Evolutionary conservation across 2,329 filamentous ascomycete genomes (phyloP).

Genomic region (Tolypocladium tropicale): DNA sequence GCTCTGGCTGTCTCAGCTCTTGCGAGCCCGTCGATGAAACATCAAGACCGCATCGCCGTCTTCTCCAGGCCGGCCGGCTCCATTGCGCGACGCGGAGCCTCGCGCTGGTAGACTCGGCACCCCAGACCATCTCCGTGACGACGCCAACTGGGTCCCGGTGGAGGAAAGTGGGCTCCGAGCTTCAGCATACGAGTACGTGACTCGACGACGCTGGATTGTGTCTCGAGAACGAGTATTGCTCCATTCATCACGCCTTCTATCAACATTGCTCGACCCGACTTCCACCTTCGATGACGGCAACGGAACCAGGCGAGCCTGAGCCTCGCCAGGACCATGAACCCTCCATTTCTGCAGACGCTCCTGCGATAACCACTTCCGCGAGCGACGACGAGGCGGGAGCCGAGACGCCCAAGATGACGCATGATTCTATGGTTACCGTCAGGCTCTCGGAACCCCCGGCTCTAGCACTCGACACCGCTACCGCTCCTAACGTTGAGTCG

Average conservation of each 20-base stretch:
- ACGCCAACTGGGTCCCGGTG: slow-evolving; percentile 1
- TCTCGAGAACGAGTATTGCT: slow-evolving; percentile 2
- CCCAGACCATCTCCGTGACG: neutral
- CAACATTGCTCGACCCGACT: slow-evolving; percentile 8
- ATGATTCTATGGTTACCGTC: slow-evolving; percentile 71
- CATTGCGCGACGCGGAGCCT: neutral
- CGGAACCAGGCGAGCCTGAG: slow-evolving; percentile 16
- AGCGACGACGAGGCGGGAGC: slow-evolving; percentile 14
- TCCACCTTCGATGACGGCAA: slow-evolving; percentile 12
- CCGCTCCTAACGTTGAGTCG: slow-evolving; percentile 13
- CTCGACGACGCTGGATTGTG: slow-evolving; percentile 12
- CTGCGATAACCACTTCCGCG: slow-evolving; percentile 6
- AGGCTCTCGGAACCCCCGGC: slow-evolving; percentile 55
- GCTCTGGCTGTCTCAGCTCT: slow-evolving; percentile 9
- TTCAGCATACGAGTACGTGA: too few relatives aligned
- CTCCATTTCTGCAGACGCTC: slow-evolving; percentile 12
- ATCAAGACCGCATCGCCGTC: slow-evolving; percentile 7
- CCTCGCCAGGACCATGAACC: slow-evolving; percentile 18
- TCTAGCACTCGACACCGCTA: slow-evolving; percentile 39
- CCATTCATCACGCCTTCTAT: slow-evolving; percentile 18
- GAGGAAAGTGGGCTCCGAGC: slow-evolving; percentile 5
- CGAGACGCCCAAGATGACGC: slow-evolving; percentile 28
- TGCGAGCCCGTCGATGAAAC: slow-evolving; percentile 14
- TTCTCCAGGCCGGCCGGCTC: slow-evolving; percentile 7
- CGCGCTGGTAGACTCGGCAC: neutral